phyloP scores from a whole-genome alignment of 2,329 filamentous ascomycete genomes.

The Cercospora canescens region DNA sequence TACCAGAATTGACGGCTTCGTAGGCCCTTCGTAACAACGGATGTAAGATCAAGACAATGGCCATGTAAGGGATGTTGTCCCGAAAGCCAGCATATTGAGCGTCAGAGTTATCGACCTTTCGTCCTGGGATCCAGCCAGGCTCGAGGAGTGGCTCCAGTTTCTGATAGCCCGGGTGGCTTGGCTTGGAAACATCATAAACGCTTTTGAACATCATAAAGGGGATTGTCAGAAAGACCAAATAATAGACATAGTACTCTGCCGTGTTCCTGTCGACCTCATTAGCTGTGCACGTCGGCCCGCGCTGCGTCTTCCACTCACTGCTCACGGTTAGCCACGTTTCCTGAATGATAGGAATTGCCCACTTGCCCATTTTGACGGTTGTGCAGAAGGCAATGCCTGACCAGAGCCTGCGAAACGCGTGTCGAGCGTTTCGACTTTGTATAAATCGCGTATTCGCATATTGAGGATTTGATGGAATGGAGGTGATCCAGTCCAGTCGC shows the following conservation, averaged over 20 bases:
- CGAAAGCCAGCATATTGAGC: constrained; percentile 84
- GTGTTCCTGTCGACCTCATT: constrained; percentile 55
- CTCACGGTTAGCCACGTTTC: constrained; percentile 5
- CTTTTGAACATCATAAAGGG: constrained; percentile 84
- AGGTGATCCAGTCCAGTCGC: background rate
- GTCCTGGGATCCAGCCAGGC: constrained; percentile 87
- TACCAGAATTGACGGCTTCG: constrained; percentile 44
- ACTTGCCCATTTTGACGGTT: constrained; percentile 66
- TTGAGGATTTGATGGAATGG: constrained; percentile 1
- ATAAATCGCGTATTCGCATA: constrained; percentile 43
- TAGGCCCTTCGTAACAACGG: constrained; percentile 75
- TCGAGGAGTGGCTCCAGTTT: constrained; percentile 71
- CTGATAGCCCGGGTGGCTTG: constrained; percentile 80
- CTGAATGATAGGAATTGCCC: background rate
- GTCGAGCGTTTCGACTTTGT: constrained; percentile 68
- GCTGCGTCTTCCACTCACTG: constrained; percentile 6
- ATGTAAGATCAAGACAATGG: constrained; percentile 72
- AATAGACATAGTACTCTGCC: constrained; percentile 82
- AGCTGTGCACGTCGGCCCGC: background rate
- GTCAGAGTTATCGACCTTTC: constrained; percentile 91
- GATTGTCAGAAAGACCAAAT: constrained; percentile 65
- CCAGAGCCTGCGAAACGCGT: constrained; percentile 68
- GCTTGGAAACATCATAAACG: constrained; percentile 80
- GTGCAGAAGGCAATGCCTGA: constrained; percentile 40
- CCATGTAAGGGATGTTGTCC: constrained; percentile 79